These are phyloP conservation scores for Chlorella sp. DNA, from an alignment of 139 green algal species.

Conservation along the genomic window DNA sequence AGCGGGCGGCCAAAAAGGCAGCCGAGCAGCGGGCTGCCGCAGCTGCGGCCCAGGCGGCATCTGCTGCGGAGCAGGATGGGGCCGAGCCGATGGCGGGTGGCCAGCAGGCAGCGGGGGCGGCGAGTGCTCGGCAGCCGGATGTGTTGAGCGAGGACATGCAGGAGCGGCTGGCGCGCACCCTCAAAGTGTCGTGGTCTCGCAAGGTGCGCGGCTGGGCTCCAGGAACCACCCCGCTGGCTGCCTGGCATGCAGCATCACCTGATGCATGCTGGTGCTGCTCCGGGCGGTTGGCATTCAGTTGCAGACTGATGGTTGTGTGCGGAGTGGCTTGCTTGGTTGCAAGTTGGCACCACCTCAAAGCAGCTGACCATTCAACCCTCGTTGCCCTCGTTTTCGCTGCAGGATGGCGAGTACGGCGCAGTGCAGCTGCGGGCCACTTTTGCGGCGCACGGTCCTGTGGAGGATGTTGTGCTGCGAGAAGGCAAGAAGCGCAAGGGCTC, in stretches of 20 bases:
- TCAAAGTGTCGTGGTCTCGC: slow-evolving; percentile 68
- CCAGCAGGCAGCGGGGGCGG: not conserved
- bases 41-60: not conserved
- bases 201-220: slow-evolving; percentile 22
- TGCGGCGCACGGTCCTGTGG: slow-evolving; percentile 55
- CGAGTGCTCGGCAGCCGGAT: slow-evolving; percentile 10
- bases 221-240: no score
- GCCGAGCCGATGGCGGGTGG: not conserved
- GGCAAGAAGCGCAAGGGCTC: slow-evolving; percentile 51
- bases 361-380: no score
- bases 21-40: slow-evolving; percentile 21
- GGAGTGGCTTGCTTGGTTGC: no score
- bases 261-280: no score
- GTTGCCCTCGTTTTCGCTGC: not conserved
- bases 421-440: slow-evolving; percentile 54
- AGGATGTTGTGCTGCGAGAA: slow-evolving; percentile 66
- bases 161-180: slow-evolving; percentile 56
- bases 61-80: not conserved
- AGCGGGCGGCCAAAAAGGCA: slow-evolving; percentile 36
- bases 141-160: slow-evolving; percentile 23
- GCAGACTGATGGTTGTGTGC: no score
- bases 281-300: no score
- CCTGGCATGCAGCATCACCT: no score
- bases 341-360: no score
- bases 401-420: slow-evolving; percentile 39